These are phyloP conservation scores for Erythrophleum ivorense DNA, from an alignment of 331 rosid genomes.

Conservation along the genomic window DNA sequence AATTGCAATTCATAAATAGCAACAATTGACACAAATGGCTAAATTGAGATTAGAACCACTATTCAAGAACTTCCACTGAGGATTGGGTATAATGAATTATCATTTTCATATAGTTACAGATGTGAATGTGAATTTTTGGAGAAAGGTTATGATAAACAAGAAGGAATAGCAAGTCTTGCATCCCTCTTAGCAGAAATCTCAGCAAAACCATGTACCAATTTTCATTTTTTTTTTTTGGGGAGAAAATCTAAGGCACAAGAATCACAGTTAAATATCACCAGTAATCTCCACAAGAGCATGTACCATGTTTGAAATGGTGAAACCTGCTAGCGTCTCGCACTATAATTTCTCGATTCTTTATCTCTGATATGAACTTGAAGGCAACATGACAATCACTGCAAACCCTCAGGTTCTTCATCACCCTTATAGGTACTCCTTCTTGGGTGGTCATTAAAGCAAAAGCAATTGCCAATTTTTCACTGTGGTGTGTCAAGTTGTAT, in stretches of 20 bases:
- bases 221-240: neutral
- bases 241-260: conserved; percentile 29
- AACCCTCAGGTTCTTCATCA: conserved; percentile 83
- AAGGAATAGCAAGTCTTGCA: conserved; percentile 22
- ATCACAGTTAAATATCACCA: conserved; percentile 49
- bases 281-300: conserved; percentile 83
- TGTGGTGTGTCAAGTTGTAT: conserved; percentile 69
- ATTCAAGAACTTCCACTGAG: neutral
- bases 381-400: conserved; percentile 82
- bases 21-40: neutral
- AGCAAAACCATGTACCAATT: conserved; percentile 18
- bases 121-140: neutral
- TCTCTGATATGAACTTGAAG: conserved; percentile 68
- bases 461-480: conserved; percentile 85
- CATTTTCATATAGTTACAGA: no score
- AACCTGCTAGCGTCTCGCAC: conserved; percentile 76
- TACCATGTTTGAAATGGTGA: conserved; percentile 80
- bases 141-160: conserved; percentile 25
- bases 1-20: neutral
- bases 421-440: conserved; percentile 61
- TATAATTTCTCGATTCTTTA: conserved; percentile 59
- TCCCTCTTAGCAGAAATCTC: conserved; percentile 21
- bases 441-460: conserved; percentile 73
- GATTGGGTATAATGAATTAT: no score
- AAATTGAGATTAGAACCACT: neutral